Percentiles rank a stretch among this genome's conserved stretches.
Evolutionary conservation across 352 stramenopile species (phyloP).

Genomic region (Phytophthora megakarya): DNA sequence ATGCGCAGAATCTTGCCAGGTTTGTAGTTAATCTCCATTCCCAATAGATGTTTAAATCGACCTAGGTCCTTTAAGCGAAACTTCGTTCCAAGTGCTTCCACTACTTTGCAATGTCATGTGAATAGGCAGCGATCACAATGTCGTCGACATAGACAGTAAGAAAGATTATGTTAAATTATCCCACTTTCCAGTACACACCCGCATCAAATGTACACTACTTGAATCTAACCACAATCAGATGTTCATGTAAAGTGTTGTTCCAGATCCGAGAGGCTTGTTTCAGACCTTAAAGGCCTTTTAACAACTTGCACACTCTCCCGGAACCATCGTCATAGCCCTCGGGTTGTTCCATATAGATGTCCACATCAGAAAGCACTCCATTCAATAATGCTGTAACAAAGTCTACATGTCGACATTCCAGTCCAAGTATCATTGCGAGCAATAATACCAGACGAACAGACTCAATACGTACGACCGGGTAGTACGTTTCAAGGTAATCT

Average conservation of each 20-base stretch:
- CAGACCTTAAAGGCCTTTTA: slow-evolving; percentile 7
- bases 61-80: slow-evolving; percentile 11
- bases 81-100: not conserved
- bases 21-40: slow-evolving; percentile 6
- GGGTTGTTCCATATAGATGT: too few species aligned
- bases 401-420: too few species aligned
- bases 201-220: not conserved
- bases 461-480: too few species aligned
- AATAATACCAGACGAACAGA: too few species aligned
- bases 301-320: not conserved
- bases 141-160: slow-evolving; percentile 4
- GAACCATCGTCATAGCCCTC: slow-evolving; percentile 2
- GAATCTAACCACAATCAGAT: not conserved
- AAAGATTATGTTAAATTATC: not conserved
- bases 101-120: not conserved
- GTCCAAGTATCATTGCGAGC: too few species aligned
- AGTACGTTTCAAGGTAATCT: not conserved
- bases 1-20: slow-evolving; percentile 2
- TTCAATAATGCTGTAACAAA: too few species aligned
- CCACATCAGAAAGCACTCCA: too few species aligned
- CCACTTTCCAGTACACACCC: not conserved
- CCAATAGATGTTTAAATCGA: not conserved
- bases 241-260: slow-evolving; percentile 2
- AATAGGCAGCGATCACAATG: not conserved
- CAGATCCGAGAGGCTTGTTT: slow-evolving; percentile 2